These are phyloP conservation scores for Discostella pseudostelligera DNA, from an alignment of 108 stramenopile genomes.

Conservation along the genomic window DNA sequence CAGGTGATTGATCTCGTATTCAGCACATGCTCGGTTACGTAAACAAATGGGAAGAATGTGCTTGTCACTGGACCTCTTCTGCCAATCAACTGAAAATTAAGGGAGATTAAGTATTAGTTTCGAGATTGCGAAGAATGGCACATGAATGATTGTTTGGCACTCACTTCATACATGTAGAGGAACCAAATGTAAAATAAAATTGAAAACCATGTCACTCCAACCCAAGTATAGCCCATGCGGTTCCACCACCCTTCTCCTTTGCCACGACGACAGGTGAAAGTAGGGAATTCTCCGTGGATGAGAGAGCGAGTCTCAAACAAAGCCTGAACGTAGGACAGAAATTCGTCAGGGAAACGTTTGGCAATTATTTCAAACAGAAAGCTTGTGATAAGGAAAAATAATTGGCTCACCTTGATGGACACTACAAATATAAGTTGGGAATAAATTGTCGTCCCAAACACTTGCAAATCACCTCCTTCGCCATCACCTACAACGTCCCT, in stretches of 20 bases:
- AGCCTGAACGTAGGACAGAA: conserved; percentile 30
- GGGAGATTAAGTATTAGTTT: no score
- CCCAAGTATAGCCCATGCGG: conserved; percentile 75
- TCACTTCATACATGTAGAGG: conserved; percentile 58
- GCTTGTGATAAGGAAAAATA: not conserved
- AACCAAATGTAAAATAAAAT: conserved; percentile 67
- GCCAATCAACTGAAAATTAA: conserved; percentile 38
- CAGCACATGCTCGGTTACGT: conserved; percentile 59
- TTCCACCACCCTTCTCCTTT: conserved; percentile 62
- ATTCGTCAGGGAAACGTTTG: no score
- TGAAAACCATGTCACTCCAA: conserved; percentile 60
- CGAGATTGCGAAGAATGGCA: not conserved
- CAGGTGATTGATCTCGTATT: conserved; percentile 66
- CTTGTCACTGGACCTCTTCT: conserved; percentile 41
- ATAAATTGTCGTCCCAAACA: conserved; percentile 76
- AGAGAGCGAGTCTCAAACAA: conserved; percentile 75
- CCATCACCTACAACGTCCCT: conserved; percentile 68
- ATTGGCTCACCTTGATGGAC: conserved; percentile 59
- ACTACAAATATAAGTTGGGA: conserved; percentile 62
- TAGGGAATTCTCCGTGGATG: conserved; percentile 69
- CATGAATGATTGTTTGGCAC: conserved; percentile 10
- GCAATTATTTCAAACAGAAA: no score
- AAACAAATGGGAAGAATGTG: conserved; percentile 55
- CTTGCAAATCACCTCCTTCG: conserved; percentile 73
- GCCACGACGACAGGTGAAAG: conserved; percentile 58